Evolutionary conservation across 2,329 filamentous ascomycete genomes (phyloP).

Genomic region (Neonectria punicea): DNA sequence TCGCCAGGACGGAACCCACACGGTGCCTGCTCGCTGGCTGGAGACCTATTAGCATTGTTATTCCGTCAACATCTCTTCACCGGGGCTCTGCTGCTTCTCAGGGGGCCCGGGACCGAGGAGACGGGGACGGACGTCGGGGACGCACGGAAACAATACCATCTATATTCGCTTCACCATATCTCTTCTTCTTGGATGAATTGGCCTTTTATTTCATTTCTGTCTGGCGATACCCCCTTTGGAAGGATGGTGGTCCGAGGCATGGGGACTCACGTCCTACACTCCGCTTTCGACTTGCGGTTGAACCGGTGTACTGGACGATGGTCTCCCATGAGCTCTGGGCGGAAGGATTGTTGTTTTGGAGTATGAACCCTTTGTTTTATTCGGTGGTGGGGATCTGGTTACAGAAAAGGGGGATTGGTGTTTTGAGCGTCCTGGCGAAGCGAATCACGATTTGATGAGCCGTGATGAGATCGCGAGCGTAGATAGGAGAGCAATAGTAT

Average conservation of each 20-base stretch:
- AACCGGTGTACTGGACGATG: not conserved
- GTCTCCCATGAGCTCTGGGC: constrained; percentile 16
- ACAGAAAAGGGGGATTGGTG: constrained; percentile 41
- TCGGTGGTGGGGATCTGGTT: constrained; percentile 42
- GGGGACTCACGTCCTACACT: not conserved
- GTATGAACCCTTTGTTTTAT: constrained; percentile 42
- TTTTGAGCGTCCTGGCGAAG: constrained; percentile 30
- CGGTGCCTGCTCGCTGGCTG: constrained; percentile 38
- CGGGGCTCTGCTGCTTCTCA: constrained; percentile 37
- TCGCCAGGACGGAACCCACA: constrained; percentile 18
- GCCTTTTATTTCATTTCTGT: constrained; percentile 45
- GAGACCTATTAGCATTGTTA: constrained; percentile 34
- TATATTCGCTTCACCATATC: constrained; percentile 35
- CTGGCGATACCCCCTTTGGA: constrained; percentile 49
- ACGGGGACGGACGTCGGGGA: constrained; percentile 40
- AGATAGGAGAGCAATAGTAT: constrained; percentile 42
- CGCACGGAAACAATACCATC: constrained; percentile 36
- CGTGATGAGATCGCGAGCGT: constrained; percentile 31
- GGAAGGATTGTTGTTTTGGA: constrained; percentile 46
- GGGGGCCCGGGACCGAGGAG: constrained; percentile 35
- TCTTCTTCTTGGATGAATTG: constrained; percentile 38
- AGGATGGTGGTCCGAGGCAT: constrained; percentile 34
- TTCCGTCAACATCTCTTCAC: constrained; percentile 41
- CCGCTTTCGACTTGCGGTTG: not conserved
- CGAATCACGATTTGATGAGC: constrained; percentile 37